Conservation (phyloP, 768 basidiomycete species). For the Rhodosporidiobolus odoratus region DNA sequence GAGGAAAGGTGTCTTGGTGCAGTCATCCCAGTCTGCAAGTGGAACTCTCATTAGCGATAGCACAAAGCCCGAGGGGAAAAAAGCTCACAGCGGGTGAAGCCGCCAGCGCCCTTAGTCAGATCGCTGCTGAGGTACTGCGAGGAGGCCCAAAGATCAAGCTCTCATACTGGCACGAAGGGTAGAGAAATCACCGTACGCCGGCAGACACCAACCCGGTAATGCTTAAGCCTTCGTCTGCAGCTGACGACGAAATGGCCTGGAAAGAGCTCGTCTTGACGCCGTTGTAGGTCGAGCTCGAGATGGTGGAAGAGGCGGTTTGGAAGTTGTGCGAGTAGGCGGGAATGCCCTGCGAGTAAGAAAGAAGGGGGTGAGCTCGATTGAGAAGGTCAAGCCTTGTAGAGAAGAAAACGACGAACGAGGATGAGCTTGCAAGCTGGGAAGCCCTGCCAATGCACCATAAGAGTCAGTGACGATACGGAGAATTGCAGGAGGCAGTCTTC, state of each 20-base stretch:
- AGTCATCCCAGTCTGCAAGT: slow-evolving; percentile 12
- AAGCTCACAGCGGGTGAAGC: slow-evolving; percentile 17
- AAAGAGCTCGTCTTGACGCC: slow-evolving; percentile 5
- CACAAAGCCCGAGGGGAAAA: not conserved
- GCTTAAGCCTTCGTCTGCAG: not conserved
- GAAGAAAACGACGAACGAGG: not conserved
- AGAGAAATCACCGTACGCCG: not conserved
- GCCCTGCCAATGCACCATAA: not conserved
- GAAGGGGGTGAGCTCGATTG: not conserved
- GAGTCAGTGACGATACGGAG: not conserved
- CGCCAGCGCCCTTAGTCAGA: slow-evolving; percentile 6
- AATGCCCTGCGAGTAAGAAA: slow-evolving; percentile 14
- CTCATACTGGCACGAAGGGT: too few species aligned
- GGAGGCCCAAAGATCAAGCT: not conserved
- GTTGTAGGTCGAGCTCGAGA: slow-evolving; percentile 25
- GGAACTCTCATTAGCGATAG: not conserved
- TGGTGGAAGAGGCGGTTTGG: slow-evolving; percentile 6
- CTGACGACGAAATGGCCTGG: not conserved
- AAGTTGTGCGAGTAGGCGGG: slow-evolving; percentile 27
- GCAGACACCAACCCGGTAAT: not conserved
- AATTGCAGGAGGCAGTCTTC: not conserved
- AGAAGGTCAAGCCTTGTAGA: not conserved
- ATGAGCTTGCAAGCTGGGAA: slow-evolving; percentile 26
- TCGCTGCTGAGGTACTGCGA: slow-evolving; percentile 7
- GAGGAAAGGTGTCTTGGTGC: slow-evolving; percentile 24